Evolutionary conservation across 2,329 filamentous ascomycete genomes (phyloP).

Genomic region (Conoideocrella luteorostrata): DNA sequence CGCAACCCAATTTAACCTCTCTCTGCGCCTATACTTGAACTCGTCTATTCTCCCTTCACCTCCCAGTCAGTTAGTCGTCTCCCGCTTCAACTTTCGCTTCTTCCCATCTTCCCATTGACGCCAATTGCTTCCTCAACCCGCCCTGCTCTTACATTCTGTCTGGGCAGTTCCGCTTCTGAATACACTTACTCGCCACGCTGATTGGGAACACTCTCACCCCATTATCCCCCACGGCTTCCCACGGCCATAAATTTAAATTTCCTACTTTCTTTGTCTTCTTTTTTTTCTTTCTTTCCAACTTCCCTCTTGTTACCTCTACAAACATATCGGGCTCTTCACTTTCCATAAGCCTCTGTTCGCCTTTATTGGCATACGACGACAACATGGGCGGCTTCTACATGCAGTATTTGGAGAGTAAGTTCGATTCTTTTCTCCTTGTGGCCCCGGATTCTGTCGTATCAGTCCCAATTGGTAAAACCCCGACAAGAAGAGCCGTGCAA

Average conservation of each 20-base stretch:
- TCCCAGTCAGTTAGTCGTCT: background rate
- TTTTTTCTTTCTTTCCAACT: background rate
- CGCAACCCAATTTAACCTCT: no score
- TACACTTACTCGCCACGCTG: background rate
- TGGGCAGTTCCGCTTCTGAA: background rate
- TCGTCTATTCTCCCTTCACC: constrained; percentile 9
- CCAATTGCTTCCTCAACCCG: constrained; percentile 40
- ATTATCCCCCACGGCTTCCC: background rate
- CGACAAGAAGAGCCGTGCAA: no score
- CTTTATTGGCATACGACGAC: constrained; percentile 22
- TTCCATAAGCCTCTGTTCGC: constrained; percentile 7
- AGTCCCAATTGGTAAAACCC: background rate
- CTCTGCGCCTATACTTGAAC: constrained; percentile 7
- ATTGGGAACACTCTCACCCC: background rate
- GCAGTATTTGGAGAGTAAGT: constrained; percentile 72
- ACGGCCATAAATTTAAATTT: constrained; percentile 15
- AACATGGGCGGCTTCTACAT: constrained; percentile 62
- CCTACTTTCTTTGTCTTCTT: no score
- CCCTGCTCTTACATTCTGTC: constrained; percentile 8
- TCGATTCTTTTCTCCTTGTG: constrained; percentile 4
- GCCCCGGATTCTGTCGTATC: background rate
- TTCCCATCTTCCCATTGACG: constrained; percentile 39
- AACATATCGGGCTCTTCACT: constrained; percentile 7
- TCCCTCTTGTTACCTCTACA: no score
- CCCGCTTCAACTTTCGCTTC: constrained; percentile 8